Base-by-base conservation (phyloP, 2,329 filamentous ascomycete species). In the Aspergillus felis region DNA sequence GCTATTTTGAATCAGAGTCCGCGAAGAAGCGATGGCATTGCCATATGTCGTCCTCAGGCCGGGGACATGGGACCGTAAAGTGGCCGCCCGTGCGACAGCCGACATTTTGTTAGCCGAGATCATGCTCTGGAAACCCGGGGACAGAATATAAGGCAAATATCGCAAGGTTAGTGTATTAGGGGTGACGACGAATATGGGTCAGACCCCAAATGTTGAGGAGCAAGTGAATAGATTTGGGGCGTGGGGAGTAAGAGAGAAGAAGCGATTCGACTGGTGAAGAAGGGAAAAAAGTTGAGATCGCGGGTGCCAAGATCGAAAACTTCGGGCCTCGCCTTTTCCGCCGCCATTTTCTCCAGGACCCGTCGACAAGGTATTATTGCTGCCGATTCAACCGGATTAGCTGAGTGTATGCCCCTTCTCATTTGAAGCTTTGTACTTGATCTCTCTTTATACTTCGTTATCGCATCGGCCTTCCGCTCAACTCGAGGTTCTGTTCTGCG, bases 81-180 rank as follows among this genome's bases (percentile, higher is more conserved):
- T 68, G 61, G 68, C 72, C 65, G 69, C 69, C 64, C 73, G 73
- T 59, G 69, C 70, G 64, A 71, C 69, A 58, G 68, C 68, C 53
- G 72, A 67, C 68, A 74, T 67, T 63, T 66, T 75, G 28, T 64
- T 66, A 63, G 74, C 64, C 54, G 69, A 68, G 64, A 77, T 72
- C 75, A 77, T 77, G 65, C 70, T 75, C 65, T 68, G 55, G 54
- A 61, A 38, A 51, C 46, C 35, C 50, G 38, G 41, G 29, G 51
- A 53, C 38, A 28, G 27, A 48, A 57, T 24, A 3, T 14, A 47
- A 25, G 24, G 7, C 20, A 41, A 44, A 53, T 53, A 50, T 27
- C 59, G 55, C 53, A 54, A 58, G 47, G 46, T 29, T 52, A 59
- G 24, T 38, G 27, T 7, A 51, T 20, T 20, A 51, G 29, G 42